A percentile compares a stretch with the other conserved stretches of the same genome.
Conservation (phyloP, 495 filamentous ascomycete genomes). For the Penicillium diatomitis region DNA sequence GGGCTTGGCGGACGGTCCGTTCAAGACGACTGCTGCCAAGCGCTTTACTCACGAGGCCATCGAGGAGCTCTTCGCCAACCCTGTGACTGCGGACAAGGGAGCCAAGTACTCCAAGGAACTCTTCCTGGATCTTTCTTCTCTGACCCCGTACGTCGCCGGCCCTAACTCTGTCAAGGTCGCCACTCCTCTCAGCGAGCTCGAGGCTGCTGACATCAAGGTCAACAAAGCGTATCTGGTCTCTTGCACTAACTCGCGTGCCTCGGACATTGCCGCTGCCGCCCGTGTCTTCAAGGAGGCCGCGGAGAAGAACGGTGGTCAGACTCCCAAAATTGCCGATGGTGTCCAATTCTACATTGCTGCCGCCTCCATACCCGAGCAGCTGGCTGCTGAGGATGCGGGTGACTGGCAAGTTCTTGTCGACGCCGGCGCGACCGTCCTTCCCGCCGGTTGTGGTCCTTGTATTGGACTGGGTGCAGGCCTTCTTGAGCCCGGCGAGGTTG, state of each 20-base stretch:
- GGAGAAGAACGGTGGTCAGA: slow-evolving; percentile 40
- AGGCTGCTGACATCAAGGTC: slow-evolving; percentile 59
- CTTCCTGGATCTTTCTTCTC: slow-evolving; percentile 66
- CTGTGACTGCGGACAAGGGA: slow-evolving; percentile 60
- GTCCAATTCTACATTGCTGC: slow-evolving; percentile 91
- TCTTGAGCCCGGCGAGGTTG: slow-evolving; percentile 75
- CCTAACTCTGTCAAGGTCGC: slow-evolving; percentile 85
- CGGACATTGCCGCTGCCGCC: slow-evolving; percentile 76
- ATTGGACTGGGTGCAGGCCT: slow-evolving; percentile 82
- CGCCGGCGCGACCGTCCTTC: slow-evolving; percentile 67
- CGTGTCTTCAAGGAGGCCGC: slow-evolving; percentile 77
- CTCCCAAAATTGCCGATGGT: slow-evolving; percentile 64
- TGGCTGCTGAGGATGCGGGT: slow-evolving; percentile 66
- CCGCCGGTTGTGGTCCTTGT: slow-evolving; percentile 79
- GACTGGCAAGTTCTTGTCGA: slow-evolving; percentile 82
- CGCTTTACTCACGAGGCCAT: slow-evolving; percentile 62
- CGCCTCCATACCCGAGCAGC: slow-evolving; percentile 73
- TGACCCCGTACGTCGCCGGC: slow-evolving; percentile 80
- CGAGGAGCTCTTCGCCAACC: slow-evolving; percentile 61
- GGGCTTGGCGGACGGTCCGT: slow-evolving; percentile 31
- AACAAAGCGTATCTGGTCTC: slow-evolving; percentile 86
- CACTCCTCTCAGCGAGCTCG: slow-evolving; percentile 69
- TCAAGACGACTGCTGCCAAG: slow-evolving; percentile 27
- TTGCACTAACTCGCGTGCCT: slow-evolving; percentile 81
- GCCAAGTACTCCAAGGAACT: slow-evolving; percentile 79